Evolutionary conservation across 2,329 filamentous ascomycete species (phyloP).

Genomic region (Verticillium klebahnii): DNA sequence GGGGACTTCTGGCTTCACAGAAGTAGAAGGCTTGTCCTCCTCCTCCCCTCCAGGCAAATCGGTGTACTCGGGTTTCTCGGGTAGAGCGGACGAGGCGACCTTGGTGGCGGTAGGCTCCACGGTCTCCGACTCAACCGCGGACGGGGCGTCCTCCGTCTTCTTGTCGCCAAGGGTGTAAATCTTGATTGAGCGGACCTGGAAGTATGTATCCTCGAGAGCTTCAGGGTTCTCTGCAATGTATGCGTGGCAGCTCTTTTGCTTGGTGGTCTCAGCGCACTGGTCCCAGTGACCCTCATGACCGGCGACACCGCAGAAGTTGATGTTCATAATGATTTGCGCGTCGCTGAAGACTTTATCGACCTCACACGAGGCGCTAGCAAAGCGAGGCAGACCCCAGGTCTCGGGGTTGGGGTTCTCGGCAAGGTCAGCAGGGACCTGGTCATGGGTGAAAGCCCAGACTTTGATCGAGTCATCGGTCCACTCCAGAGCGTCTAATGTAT

Average conservation of each 20-base stretch:
- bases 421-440: constrained; percentile 53
- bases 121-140: neutral
- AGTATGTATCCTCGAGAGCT: constrained; percentile 30
- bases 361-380: constrained; percentile 19
- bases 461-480: constrained; percentile 58
- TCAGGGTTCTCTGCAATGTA: constrained; percentile 31
- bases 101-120: neutral
- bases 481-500: constrained; percentile 39
- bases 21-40: neutral
- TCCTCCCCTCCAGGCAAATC: neutral
- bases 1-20: neutral
- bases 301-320: constrained; percentile 67
- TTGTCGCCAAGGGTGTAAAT: constrained; percentile 21
- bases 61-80: neutral
- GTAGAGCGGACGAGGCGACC: neutral
- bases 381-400: constrained; percentile 20
- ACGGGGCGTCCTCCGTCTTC: neutral
- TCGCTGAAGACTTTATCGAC: constrained; percentile 21
- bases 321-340: constrained; percentile 20
- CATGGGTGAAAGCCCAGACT: constrained; percentile 61
- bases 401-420: constrained; percentile 19
- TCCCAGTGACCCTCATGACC: constrained; percentile 27
- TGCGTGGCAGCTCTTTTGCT: constrained; percentile 23
- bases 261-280: constrained; percentile 19
- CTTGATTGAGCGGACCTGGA: constrained; percentile 39